A percentile compares a stretch with the other conserved stretches of the same genome.
These are phyloP conservation scores for Diaporthe vexans DNA, from an alignment of 2,329 filamentous ascomycete species.

Conservation along the genomic window DNA sequence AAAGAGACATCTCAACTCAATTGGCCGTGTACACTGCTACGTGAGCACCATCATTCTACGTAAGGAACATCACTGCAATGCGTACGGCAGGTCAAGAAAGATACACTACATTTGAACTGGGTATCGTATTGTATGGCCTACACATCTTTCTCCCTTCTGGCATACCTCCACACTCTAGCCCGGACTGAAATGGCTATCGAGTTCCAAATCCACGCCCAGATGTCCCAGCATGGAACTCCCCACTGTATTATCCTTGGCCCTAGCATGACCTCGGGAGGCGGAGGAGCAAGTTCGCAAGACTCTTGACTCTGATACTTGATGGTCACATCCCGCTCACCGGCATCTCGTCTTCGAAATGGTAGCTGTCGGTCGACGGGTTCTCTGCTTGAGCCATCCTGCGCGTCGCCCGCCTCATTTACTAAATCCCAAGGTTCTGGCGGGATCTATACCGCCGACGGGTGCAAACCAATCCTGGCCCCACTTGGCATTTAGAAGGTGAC, in stretches of 20 bases:
- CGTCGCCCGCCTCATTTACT: too few species aligned
- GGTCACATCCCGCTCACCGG: neutral
- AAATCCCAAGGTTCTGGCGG: too few species aligned
- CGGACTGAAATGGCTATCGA: neutral
- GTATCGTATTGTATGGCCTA: neutral
- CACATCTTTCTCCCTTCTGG: neutral
- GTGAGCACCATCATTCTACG: too few species aligned
- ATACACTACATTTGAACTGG: neutral
- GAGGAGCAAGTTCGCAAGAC: too few species aligned
- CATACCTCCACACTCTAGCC: neutral
- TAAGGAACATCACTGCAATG: neutral
- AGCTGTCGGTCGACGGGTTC: neutral
- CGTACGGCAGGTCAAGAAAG: neutral
- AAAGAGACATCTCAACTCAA: too few species aligned
- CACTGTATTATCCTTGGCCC: neutral
- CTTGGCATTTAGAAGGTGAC: neutral
- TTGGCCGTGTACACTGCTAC: neutral
- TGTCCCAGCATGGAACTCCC: neutral
- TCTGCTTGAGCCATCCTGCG: neutral
- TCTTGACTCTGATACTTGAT: neutral
- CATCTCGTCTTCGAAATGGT: neutral
- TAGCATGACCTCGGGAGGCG: too few species aligned
- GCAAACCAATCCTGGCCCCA: neutral
- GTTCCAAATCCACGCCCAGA: neutral
- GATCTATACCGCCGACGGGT: too few species aligned